phyloP scores from a whole-genome alignment of 202 grass and related monocot species.

The Eragrostis tef region DNA sequence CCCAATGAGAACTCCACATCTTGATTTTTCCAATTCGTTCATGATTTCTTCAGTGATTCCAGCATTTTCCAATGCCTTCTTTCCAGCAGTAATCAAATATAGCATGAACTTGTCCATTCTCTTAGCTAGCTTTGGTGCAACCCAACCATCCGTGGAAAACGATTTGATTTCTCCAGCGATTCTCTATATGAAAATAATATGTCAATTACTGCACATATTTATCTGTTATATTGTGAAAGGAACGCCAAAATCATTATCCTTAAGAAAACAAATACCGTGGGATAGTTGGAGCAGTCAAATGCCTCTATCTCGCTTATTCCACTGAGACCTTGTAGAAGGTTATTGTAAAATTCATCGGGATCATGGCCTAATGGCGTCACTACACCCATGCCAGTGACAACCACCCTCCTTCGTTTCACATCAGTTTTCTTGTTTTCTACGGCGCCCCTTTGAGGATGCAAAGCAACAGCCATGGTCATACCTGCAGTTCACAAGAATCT shows the following conservation, averaged over 20 bases:
- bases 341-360: conserved; percentile 91
- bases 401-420: conserved; percentile 76
- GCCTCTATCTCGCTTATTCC: conserved; percentile 91
- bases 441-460: conserved; percentile 74
- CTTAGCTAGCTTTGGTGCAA: conserved; percentile 87
- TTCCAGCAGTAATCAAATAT: conserved; percentile 90
- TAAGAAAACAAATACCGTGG: conserved; percentile 66
- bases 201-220: conserved; percentile 28
- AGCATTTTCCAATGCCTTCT: conserved; percentile 89
- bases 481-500: conserved; percentile 54
- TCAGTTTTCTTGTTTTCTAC: conserved; percentile 59
- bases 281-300: conserved; percentile 92
- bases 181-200: conserved; percentile 63
- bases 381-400: conserved; percentile 94
- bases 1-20: conserved; percentile 90
- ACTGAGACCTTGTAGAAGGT: conserved; percentile 83
- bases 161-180: conserved; percentile 98
- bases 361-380: conserved; percentile 96
- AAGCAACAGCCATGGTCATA: conserved; percentile 74
- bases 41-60: conserved; percentile 88
- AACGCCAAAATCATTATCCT: conserved; percentile 1
- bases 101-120: conserved; percentile 98
- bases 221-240: conserved; percentile 27
- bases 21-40: conserved; percentile 81
- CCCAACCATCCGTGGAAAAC: conserved; percentile 86